Base-by-base conservation (phyloP, 1,284 basidiomycete genomes). In the Leccinum subfulvum region DNA sequence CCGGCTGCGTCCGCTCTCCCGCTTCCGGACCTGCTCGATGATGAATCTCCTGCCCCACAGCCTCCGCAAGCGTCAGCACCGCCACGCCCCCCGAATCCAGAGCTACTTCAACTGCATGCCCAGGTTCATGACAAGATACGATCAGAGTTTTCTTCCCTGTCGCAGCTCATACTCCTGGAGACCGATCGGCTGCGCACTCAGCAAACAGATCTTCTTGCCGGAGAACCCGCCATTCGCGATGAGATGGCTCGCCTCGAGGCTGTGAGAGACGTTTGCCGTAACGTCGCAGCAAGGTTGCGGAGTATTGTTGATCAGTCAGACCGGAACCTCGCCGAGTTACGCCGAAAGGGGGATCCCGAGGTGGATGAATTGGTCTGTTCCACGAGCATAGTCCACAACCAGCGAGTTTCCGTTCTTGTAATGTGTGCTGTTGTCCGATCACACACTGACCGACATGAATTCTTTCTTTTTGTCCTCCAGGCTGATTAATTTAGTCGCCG, bases 191-290 rank as follows among this genome's bases (percentile, higher is more conserved):
- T 98, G 56, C 84, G 88, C 55, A 86, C 91, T 49, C 86, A 96
- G 64, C 89, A 92, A 68, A 78, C 84, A 53, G 95, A 98, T 79
- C 84, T 99, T 63, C 84, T 92, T 55, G 85, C 90, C 56, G 97
- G 96, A 3, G 90, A 91, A 72, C 95, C 95, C 16, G 96, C 96
- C 4, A 92, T 99, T 64, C 83, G 87, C 56, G 97, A 99, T 78
- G 97, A 99, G 79, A 95, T 94, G 88, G 91, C 89, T 4, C 84
- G 97, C n/a, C 81, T 99, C 28, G 89, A 92, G 75, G 96, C 95
- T 23, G 97, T 99, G n/a, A 84, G 89, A 62, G 92, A 93, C 69
- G 95, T 99, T 9, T 99, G 97, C 77, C 81, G 81, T 63, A 86
- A 82, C 54, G 95, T 95, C 14, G 85, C 89, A 39, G 82, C 81